Evolutionary conservation across 2,329 filamentous ascomycete species (phyloP).

Genomic region (Xylaria sp.): DNA sequence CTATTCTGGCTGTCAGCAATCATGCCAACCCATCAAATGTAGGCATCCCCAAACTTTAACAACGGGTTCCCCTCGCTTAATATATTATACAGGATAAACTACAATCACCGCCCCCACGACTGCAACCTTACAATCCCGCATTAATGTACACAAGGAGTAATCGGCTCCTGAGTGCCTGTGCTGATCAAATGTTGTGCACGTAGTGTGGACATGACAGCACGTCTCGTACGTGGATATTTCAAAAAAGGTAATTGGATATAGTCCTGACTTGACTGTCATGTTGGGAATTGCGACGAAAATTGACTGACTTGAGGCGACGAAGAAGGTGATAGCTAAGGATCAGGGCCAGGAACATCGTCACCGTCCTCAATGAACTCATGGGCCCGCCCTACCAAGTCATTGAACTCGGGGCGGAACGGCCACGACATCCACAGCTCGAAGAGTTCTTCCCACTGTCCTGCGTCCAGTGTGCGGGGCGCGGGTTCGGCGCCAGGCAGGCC

Average conservation of each 20-base stretch:
- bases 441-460: constrained; percentile 67
- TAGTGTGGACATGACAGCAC: not conserved
- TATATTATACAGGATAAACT: constrained; percentile 10
- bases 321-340: not conserved
- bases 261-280: not conserved
- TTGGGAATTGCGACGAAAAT: not conserved
- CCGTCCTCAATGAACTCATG: constrained; percentile 35
- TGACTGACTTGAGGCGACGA: too few relatives aligned
- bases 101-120: too few relatives aligned
- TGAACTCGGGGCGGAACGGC: constrained; percentile 69
- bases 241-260: not conserved
- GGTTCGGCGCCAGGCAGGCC: constrained; percentile 56
- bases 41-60: not conserved
- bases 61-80: not conserved
- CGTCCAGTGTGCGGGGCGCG: constrained; percentile 60
- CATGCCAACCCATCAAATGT: not conserved
- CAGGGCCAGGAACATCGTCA: constrained; percentile 23
- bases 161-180: not conserved
- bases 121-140: not conserved
- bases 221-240: not conserved
- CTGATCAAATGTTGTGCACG: not conserved
- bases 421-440: constrained; percentile 71
- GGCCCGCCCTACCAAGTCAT: constrained; percentile 58
- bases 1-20: not conserved
- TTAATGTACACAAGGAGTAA: not conserved